Base-by-base conservation (phyloP, 805 yeast genomes). In the Scheffersomyces stipitis region DNA sequence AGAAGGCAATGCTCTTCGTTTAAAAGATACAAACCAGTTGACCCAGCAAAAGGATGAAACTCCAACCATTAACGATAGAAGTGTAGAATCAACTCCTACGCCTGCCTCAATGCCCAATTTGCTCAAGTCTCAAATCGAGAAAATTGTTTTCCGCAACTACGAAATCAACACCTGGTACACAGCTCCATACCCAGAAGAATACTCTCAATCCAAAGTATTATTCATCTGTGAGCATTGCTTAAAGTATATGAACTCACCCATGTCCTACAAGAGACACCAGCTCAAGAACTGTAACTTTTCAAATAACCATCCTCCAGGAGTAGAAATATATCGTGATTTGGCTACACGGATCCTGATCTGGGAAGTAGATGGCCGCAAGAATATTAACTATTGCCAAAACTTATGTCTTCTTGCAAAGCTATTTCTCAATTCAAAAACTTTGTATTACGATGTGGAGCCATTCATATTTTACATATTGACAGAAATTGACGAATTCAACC, bases 391-490 rank as follows among this genome's bases (percentile, higher is more conserved):
- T 54, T 89, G 97, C 60, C 96, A 89, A 56, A 89, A 88, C 55
- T 62, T 93, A 37, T 93, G 99, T 66, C 68, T 91, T 29, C 60
- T 93, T 46, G 96, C 97, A 2, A 93, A 91, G 57, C 64, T 89
- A 41, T 93, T 90, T 52, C 69, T 93, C 34, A 87, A 90, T 58
- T 87, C 96, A 2, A 93, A 93, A 55, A 88, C 97, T 0, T 67
- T 93, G 34, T 90, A 89, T 56, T 88, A 88, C 56, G 98, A 93
- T 53, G 98, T 91, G 30, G 96, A 93, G 58, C 96, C 98, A 1
- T 91, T 91, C 51, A 76, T 85, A 55, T 93, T 93, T 55, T 93
- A 91, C 60, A 80, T 90, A 2, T 61, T 93, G 30, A 85, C 91
- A 4, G 93, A 85, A 46, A 67, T 75, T 29, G 86, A 81, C 49